These are phyloP conservation scores for Phytophthora ramorum DNA, from an alignment of 352 stramenopile species.

Conservation along the genomic window DNA sequence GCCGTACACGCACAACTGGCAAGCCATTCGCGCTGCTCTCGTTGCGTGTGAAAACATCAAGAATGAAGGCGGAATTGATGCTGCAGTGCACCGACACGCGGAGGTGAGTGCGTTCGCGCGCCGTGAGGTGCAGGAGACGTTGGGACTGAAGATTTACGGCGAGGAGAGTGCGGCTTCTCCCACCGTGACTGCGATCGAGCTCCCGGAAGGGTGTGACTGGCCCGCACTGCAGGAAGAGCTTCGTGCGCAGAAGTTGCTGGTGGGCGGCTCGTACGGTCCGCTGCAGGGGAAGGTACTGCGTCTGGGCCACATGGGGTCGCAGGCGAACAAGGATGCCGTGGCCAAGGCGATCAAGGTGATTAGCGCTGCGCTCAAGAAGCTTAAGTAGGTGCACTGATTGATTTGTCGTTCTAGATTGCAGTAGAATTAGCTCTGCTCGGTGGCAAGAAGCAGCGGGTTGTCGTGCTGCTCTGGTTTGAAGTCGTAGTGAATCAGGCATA, in stretches of 20 bases:
- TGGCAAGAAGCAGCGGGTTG: conserved; percentile 58
- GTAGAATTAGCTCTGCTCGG: conserved; percentile 41
- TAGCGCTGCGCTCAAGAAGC: conserved; percentile 36
- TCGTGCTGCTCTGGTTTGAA: conserved; percentile 73
- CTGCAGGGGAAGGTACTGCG: conserved; percentile 56
- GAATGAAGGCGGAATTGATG: conserved; percentile 42
- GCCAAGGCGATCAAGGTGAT: conserved; percentile 43
- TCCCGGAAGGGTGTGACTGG: conserved; percentile 45
- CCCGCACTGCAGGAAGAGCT: conserved; percentile 40
- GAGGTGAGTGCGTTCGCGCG: conserved; percentile 48
- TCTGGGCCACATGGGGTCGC: conserved; percentile 63
- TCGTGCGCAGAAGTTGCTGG: conserved; percentile 38
- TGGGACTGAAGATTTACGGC: conserved; percentile 48
- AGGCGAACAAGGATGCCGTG: conserved; percentile 48
- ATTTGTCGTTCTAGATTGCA: conserved; percentile 1
- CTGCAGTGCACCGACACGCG: conserved; percentile 34
- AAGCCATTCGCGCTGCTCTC: conserved; percentile 51
- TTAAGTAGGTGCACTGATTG: conserved; percentile 22
- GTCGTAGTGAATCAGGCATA: conserved; percentile 66
- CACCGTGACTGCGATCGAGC: conserved; percentile 59
- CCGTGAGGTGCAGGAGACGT: conserved; percentile 32
- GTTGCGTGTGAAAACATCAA: conserved; percentile 46
- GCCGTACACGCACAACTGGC: conserved; percentile 70
- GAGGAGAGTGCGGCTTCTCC: conserved; percentile 41
- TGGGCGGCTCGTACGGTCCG: conserved; percentile 54